Conservation (phyloP, 768 basidiomycete genomes). For the Leucosporidium scottii region DNA sequence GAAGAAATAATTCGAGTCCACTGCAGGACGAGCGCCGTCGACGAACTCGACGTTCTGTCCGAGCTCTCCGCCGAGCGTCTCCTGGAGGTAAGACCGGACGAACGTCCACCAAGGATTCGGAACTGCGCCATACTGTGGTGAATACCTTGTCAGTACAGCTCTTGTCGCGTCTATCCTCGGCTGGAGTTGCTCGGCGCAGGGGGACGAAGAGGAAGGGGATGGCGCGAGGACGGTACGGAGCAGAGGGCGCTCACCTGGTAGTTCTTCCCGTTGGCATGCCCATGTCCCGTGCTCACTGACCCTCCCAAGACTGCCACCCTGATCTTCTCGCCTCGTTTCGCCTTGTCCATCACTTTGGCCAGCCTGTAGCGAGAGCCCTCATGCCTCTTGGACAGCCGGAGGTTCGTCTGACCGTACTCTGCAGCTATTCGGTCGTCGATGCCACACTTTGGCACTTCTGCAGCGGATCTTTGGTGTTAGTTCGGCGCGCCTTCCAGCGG, state of each 20-base stretch:
- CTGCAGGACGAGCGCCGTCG: conserved; percentile 8
- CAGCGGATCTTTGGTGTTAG: no score
- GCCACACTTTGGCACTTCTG: background rate
- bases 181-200: no score
- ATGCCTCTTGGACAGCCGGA: conserved; percentile 6
- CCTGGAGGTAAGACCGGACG: background rate
- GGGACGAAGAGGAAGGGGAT: no score
- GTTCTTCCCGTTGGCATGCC: no score
- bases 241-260: no score
- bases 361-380: conserved; percentile 5
- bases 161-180: no score
- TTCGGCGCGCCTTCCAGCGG: no score
- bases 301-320: conserved; percentile 5
- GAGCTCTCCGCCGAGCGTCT: background rate
- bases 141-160: no score
- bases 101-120: conserved; percentile 1
- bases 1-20: conserved; percentile 4
- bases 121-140: conserved; percentile 4
- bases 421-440: background rate
- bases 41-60: background rate
- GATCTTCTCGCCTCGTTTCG: background rate
- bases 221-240: no score
- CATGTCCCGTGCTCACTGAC: background rate
- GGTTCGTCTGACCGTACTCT: conserved; percentile 1
- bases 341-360: background rate